Base-by-base conservation (phyloP, 768 basidiomycete genomes). In the Lactifluus echinatus region DNA sequence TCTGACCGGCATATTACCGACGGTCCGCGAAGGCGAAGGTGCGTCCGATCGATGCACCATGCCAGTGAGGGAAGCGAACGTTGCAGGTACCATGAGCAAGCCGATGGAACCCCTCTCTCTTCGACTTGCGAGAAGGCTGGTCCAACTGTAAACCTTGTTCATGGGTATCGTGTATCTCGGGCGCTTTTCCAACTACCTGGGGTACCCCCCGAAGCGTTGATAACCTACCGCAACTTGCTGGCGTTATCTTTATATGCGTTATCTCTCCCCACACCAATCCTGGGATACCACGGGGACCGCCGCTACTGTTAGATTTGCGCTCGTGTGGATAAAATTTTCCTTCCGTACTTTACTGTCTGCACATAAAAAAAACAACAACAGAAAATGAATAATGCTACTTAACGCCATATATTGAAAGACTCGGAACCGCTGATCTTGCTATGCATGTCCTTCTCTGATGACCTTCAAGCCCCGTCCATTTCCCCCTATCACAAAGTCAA, bases 71-170 rank as follows among this genome's bases (percentile, higher is more conserved):
- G 6, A 19, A 36, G 29, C 14, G 39, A 17, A 28, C 6, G 24
- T 26, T 34, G 26, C 44, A 45, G 36, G 24, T 12, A 12, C n/a
- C 21, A 8, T 10, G n/a, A n/a, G n/a, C 42, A 21, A 21, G 23
- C n/a, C 24, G 6, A 14, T n/a, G 23, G 44, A 24, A n/a, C 0
- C 19, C 46, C 21, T 21, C 21, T 19, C 21, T 21, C 40, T 42
- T 42, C 19, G 40, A 42, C 8, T 11, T 42, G 21, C 40, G 40
- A 11, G 40, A 42, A 42, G 21, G 3, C 40, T 23, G 34, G 47
- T 50, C 43, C 28, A 55, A 59, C 58, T 50, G 48, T 59, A 59
- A 59, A 59, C 58, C 28, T 59, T 59, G 53, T 19, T 17, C 29
- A 39, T 23, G 4, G 4, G 23, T 33, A 33, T 39, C 29, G 44